phyloP scores from a whole-genome alignment of 148 eudicot genomes.

The Rhododendron vialii region DNA sequence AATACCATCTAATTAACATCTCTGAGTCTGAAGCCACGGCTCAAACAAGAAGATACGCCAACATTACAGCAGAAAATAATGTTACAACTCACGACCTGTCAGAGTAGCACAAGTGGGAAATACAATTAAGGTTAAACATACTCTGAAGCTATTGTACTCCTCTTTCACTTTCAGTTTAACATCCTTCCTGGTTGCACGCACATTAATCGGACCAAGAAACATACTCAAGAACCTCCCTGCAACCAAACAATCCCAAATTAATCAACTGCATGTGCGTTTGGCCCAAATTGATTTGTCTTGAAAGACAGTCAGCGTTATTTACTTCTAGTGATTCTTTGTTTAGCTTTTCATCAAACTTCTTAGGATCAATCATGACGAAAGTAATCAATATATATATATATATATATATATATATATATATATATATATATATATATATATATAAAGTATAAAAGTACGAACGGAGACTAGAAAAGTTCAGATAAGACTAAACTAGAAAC shows the following conservation, averaged over 20 bases:
- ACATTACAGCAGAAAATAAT: background rate
- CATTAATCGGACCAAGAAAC: slow-evolving; percentile 93
- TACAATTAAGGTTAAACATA: slow-evolving; percentile 25
- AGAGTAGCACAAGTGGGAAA: background rate
- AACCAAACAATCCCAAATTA: slow-evolving; percentile 3
- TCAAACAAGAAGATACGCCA: background rate
- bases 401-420: no score
- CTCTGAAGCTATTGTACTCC: slow-evolving; percentile 84
- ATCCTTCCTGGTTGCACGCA: slow-evolving; percentile 80
- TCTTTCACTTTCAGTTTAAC: slow-evolving; percentile 93
- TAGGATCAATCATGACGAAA: background rate
- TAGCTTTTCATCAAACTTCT: background rate
- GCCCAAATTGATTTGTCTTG: background rate
- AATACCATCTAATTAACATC: background rate
- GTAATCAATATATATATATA: no score
- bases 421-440: no score
- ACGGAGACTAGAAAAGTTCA: background rate
- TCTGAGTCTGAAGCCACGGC: background rate
- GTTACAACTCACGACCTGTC: background rate
- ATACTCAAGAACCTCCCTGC: slow-evolving; percentile 73
- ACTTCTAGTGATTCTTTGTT: background rate
- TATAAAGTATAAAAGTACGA: background rate
- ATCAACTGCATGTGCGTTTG: background rate
- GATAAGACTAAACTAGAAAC: background rate
- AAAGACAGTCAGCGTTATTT: background rate